Conservation (phyloP, 139 green algal species). For the Picochlorum costavermella region DNA sequence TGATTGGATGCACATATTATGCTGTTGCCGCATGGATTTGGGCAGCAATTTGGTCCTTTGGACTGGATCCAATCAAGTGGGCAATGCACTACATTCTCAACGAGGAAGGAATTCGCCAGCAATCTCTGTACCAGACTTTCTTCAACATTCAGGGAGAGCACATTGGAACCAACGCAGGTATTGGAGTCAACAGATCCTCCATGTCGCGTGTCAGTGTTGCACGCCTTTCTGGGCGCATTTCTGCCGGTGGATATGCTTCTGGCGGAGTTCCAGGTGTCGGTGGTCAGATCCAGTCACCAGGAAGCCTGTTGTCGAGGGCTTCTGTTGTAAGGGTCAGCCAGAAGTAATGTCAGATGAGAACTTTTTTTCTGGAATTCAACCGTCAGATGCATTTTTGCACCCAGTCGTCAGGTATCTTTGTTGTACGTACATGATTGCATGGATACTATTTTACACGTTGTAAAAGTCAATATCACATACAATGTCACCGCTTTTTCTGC, state of each 20-base stretch:
- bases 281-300: slow-evolving; percentile 19
- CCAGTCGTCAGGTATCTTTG: too few species aligned
- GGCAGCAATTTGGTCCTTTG: slow-evolving; percentile 66
- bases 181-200: slow-evolving; percentile 26
- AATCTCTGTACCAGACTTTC: slow-evolving; percentile 15
- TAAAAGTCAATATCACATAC: too few species aligned
- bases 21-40: slow-evolving; percentile 72
- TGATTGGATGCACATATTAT: slow-evolving; percentile 68
- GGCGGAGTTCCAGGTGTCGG: slow-evolving; percentile 31
- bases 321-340: slow-evolving; percentile 29
- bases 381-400: not conserved
- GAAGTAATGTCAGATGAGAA: not conserved
- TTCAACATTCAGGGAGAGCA: slow-evolving; percentile 16
- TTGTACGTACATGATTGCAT: too few species aligned
- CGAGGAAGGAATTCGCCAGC: slow-evolving; percentile 61
- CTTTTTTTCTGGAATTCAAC: not conserved
- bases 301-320: slow-evolving; percentile 28
- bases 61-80: slow-evolving; percentile 70
- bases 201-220: slow-evolving; percentile 14
- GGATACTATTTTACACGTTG: too few species aligned
- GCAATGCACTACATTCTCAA: slow-evolving; percentile 57
- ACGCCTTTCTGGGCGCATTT: not conserved
- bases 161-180: slow-evolving; percentile 18
- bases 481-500: too few species aligned
- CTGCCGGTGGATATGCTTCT: slow-evolving; percentile 7